Evolutionary conservation across 495 filamentous ascomycete genomes (phyloP), one percentile per base, ranked within the genome.

Genomic region (Rhypophila decipiens): DNA sequence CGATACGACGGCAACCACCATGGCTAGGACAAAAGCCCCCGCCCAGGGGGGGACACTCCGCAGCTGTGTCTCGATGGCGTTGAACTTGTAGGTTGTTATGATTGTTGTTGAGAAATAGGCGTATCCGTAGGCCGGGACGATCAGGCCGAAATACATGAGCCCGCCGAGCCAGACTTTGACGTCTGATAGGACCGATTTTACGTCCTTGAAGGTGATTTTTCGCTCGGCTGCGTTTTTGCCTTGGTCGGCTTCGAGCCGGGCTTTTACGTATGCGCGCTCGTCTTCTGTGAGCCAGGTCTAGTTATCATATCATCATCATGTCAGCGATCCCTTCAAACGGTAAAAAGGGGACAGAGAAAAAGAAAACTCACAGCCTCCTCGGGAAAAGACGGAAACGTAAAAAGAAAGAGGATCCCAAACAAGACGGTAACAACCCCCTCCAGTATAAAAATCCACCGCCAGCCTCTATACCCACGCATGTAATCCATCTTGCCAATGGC

Each of bases 61-160:
- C 22, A 95, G 70, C 53, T 95, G 89, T 1, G 90, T 90, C 49
- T 78, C 69, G 58, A 91, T 87, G 13, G 80, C 59, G 44, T 62
- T 57, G 63, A 83, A 90, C 24, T 78, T 70, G 56, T 84, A 87
- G 12, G 72, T 77, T 50, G 70, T 59, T 53, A 95, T 80, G 60
- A 94, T 91, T 7, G 82, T 78, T 0, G 88, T 87, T 0, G 85
- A 77, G 63, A 95, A 95, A 72, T 72, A 75, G 39, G 60, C 74
- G 59, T 72, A 74, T 63, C 79, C 75, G 56, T 96, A 96, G 24
- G 87, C 89, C 0, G 93, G 86, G 2, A 95, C 89, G 50, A 96
- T 85, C 24, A 96, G 69, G 5, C 85, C 86, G 35, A 90, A 87
- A 65, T 95, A 95, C 88, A 94, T 91, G 58, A 96, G 76, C 2